A percentile compares a stretch with the other conserved stretches of the same genome.
phyloP scores from a whole-genome alignment of 441 rosid genomes.

The Euphorbia corollata region DNA sequence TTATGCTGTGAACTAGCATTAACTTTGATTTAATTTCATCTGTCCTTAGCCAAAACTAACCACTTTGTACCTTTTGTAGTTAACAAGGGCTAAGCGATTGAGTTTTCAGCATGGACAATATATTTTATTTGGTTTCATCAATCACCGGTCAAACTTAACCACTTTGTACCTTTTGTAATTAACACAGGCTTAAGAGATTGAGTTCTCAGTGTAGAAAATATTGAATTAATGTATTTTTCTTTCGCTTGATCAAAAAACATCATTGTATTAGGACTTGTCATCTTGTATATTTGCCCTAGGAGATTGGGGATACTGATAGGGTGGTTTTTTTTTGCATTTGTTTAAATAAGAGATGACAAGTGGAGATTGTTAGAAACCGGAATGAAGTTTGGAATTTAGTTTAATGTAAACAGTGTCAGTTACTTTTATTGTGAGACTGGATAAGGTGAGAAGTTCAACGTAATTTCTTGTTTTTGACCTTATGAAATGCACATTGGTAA shows the following conservation, averaged over 20 bases:
- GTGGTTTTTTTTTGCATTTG: too few species aligned
- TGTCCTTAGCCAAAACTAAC: not conserved
- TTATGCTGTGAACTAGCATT: not conserved
- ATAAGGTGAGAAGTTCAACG: not conserved
- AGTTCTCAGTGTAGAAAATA: too few species aligned
- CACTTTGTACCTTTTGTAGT: not conserved
- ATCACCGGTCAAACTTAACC: too few species aligned
- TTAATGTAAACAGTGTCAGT: too few species aligned
- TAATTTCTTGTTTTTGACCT: not conserved
- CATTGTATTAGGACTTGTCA: not conserved
- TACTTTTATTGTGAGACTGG: not conserved
- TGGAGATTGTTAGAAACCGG: constrained; percentile 2
- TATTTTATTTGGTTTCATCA: too few species aligned
- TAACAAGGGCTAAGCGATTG: not conserved
- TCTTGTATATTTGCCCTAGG: not conserved
- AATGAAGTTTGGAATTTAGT: not conserved
- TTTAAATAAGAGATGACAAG: too few species aligned
- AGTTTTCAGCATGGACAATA: not conserved
- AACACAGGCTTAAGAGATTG: too few species aligned
- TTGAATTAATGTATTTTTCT: too few species aligned
- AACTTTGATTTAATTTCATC: not conserved
- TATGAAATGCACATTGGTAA: not conserved
- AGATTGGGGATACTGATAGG: not conserved
- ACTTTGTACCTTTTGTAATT: too few species aligned
- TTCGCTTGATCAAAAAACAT: not conserved